Evolutionary conservation across 441 rosid genomes (phyloP).

Genomic region (Aquilaria agallochum): DNA sequence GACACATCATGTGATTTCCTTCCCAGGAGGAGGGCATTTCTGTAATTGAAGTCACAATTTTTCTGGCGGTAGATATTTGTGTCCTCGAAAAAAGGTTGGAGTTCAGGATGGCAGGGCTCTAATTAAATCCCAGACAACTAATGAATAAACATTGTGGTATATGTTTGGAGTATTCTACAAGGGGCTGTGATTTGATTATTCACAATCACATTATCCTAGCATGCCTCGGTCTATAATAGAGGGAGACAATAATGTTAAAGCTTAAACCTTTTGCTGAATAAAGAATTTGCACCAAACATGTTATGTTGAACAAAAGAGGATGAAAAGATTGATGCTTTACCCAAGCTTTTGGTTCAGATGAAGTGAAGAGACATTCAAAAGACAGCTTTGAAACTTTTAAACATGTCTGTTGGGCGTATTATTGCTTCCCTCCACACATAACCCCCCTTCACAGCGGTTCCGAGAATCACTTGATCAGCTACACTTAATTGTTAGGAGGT

Average conservation of each 20-base stretch:
- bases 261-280: neutral
- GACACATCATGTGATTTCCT: constrained; percentile 9
- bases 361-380: too few relatives aligned
- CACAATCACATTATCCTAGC: constrained; percentile 12
- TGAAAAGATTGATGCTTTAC: too few relatives aligned
- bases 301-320: constrained; percentile 9
- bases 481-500: too few relatives aligned
- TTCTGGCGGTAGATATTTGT: constrained; percentile 25
- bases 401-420: too few relatives aligned
- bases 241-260: constrained; percentile 32
- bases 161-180: constrained; percentile 1
- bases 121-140: constrained; percentile 39
- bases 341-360: too few relatives aligned
- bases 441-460: too few relatives aligned
- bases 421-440: too few relatives aligned
- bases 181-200: constrained; percentile 17
- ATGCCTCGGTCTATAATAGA: constrained; percentile 22
- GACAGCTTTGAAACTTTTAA: too few relatives aligned
- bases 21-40: constrained; percentile 1
- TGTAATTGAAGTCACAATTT: neutral
- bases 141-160: constrained; percentile 18
- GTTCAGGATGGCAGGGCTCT: constrained; percentile 38
- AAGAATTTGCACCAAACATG: constrained; percentile 18
- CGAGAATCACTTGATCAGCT: too few relatives aligned
- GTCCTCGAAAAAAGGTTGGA: constrained; percentile 22